Evolutionary conservation across 345 rosid species (phyloP).

Genomic region (Hibiscus trionum): DNA sequence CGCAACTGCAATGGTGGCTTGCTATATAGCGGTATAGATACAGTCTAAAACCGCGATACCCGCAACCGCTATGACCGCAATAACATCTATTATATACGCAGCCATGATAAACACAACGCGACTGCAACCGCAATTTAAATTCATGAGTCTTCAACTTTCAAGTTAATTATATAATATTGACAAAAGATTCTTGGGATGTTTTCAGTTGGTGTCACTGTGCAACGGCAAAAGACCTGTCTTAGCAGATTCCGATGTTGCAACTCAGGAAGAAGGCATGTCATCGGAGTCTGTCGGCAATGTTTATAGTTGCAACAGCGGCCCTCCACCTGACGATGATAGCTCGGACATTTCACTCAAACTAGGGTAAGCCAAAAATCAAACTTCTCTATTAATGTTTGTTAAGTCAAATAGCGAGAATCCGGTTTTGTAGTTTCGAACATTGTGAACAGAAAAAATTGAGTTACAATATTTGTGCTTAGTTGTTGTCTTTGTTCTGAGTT

Average conservation of each 20-base stretch:
- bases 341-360: slow-evolving; percentile 50
- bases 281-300: slow-evolving; percentile 47
- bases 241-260: slow-evolving; percentile 22
- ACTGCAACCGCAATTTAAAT: too few relatives aligned
- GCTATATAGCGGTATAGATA: too few relatives aligned
- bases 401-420: background rate
- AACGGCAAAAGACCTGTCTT: slow-evolving; percentile 27
- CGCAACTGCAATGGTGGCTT: too few relatives aligned
- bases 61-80: too few relatives aligned
- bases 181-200: background rate
- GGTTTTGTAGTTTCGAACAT: background rate
- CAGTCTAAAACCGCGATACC: too few relatives aligned
- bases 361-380: slow-evolving; percentile 23
- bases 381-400: background rate
- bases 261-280: slow-evolving; percentile 55
- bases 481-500: background rate
- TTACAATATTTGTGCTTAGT: background rate
- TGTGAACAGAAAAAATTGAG: background rate
- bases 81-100: too few relatives aligned
- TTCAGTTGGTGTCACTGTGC: slow-evolving; percentile 27
- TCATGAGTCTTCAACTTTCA: background rate
- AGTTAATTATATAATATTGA: background rate
- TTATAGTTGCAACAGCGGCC: slow-evolving; percentile 52
- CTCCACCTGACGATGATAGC: slow-evolving; percentile 46
- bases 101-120: too few relatives aligned